Conservation (phyloP, 2,329 filamentous ascomycete genomes). For the Cladophialophora chaetospira region DNA sequence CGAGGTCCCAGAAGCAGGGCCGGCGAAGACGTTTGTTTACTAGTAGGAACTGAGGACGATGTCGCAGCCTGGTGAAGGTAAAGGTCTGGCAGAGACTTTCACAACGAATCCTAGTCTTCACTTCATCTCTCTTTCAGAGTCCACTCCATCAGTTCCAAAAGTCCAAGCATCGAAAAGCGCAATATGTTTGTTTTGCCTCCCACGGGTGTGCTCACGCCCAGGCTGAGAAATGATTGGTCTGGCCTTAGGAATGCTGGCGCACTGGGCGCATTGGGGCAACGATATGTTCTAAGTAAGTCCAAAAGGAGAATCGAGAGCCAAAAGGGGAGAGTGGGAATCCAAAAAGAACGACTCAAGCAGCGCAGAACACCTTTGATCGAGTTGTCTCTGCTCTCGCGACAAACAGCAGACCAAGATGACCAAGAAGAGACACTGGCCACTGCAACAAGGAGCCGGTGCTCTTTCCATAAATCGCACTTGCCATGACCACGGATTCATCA, state of each 20-base stretch:
- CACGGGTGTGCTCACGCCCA: slow-evolving; percentile 8
- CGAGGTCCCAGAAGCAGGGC: not conserved
- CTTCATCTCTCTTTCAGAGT: not conserved
- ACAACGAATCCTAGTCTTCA: not conserved
- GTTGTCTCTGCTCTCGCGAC: not conserved
- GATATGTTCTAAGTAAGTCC: slow-evolving; percentile 26
- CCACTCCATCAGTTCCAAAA: not conserved
- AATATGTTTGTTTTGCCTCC: slow-evolving; percentile 20
- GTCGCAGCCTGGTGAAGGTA: not conserved
- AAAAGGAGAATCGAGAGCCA: slow-evolving; percentile 22
- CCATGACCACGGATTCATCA: not conserved
- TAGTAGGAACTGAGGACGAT: not conserved
- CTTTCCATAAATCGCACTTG: slow-evolving; percentile 10
- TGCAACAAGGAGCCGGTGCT: not conserved
- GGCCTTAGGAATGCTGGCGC: slow-evolving; percentile 26
- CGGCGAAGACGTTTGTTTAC: not conserved
- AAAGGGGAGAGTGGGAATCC: slow-evolving; percentile 22
- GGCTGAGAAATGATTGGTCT: slow-evolving; percentile 22
- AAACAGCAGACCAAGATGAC: no score
- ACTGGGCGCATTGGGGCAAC: slow-evolving; percentile 21
- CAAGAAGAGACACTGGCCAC: not conserved
- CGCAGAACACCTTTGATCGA: slow-evolving; percentile 1
- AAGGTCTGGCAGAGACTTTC: not conserved
- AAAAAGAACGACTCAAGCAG: slow-evolving; percentile 30
- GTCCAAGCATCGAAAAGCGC: not conserved